Evolutionary conservation across 768 basidiomycete genomes (phyloP).

Genomic region (Tephrocybe rancida): DNA sequence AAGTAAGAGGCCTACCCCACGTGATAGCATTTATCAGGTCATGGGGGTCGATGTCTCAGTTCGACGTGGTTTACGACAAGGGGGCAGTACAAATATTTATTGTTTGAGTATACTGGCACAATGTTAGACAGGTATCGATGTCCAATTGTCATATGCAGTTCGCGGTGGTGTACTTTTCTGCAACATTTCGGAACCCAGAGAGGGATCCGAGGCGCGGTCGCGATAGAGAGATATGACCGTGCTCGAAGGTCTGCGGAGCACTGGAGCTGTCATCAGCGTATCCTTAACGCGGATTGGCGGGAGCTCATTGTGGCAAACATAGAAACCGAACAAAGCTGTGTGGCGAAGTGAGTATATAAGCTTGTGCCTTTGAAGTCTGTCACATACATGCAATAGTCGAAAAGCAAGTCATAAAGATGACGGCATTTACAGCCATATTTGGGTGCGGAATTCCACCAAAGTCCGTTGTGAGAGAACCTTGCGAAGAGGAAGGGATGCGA

Average conservation of each 20-base stretch:
- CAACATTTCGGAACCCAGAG: not conserved
- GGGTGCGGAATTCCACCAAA: constrained; percentile 23
- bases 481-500: constrained; percentile 24
- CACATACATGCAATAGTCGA: constrained; percentile 27
- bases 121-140: constrained; percentile 6
- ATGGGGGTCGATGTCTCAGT: no score
- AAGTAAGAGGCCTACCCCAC: no score
- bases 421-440: constrained; percentile 21
- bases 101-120: not conserved
- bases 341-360: not conserved
- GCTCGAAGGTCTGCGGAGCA: constrained; percentile 3
- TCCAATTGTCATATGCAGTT: constrained; percentile 15
- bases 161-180: not conserved
- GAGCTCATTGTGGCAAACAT: constrained; percentile 11
- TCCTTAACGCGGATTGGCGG: not conserved
- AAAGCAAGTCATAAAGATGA: constrained; percentile 32
- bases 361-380: not conserved
- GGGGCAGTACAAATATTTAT: not conserved
- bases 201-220: not conserved
- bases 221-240: constrained; percentile 13
- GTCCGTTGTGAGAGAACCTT: constrained; percentile 29
- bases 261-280: not conserved
- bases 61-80: no score
- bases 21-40: no score
- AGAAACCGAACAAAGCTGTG: constrained; percentile 11